Percentiles rank a stretch among this genome's conserved stretches.
These are phyloP conservation scores for Isoetes taiwanensis DNA, from an alignment of 75 land plant species.

Conservation along the genomic window DNA sequence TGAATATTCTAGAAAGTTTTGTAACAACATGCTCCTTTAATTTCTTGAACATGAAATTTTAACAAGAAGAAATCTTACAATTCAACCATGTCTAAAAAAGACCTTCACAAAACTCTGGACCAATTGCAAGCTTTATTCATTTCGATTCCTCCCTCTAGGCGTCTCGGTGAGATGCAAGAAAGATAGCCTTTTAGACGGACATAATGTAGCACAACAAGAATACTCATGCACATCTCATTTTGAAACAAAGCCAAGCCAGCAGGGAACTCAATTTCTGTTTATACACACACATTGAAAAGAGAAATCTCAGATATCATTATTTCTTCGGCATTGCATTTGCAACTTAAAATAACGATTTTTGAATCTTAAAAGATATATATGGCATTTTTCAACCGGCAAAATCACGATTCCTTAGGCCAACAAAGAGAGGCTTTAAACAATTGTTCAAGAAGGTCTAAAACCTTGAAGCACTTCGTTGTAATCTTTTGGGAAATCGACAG, in stretches of 20 bases:
- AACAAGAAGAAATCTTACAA: constrained; percentile 30
- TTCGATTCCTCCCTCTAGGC: constrained; percentile 93
- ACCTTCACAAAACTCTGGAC: constrained; percentile 59
- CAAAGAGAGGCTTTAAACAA: too few relatives aligned
- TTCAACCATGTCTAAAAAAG: constrained; percentile 47
- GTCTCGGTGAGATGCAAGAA: constrained; percentile 30
- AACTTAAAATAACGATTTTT: constrained; percentile 65
- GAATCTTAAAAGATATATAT: constrained; percentile 52
- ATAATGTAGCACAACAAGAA: not conserved
- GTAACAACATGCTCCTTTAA: not conserved
- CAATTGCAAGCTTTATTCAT: constrained; percentile 88
- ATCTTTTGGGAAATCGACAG: too few relatives aligned
- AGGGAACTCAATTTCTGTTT: constrained; percentile 87
- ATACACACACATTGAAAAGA: not conserved
- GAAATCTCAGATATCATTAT: not conserved
- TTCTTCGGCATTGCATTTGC: too few relatives aligned
- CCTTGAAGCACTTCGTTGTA: too few relatives aligned
- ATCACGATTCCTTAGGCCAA: too few relatives aligned
- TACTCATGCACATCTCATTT: constrained; percentile 5
- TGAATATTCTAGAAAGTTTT: not conserved
- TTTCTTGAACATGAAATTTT: not conserved
- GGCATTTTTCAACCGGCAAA: constrained; percentile 72
- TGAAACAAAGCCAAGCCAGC: constrained; percentile 72
- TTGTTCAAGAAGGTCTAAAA: too few relatives aligned
- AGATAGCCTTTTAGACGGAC: constrained; percentile 6